A percentile compares a stretch with the other conserved stretches of the same genome.
phyloP scores from a whole-genome alignment of 2,329 filamentous ascomycete genomes.

The Neocucurbitaria cava region DNA sequence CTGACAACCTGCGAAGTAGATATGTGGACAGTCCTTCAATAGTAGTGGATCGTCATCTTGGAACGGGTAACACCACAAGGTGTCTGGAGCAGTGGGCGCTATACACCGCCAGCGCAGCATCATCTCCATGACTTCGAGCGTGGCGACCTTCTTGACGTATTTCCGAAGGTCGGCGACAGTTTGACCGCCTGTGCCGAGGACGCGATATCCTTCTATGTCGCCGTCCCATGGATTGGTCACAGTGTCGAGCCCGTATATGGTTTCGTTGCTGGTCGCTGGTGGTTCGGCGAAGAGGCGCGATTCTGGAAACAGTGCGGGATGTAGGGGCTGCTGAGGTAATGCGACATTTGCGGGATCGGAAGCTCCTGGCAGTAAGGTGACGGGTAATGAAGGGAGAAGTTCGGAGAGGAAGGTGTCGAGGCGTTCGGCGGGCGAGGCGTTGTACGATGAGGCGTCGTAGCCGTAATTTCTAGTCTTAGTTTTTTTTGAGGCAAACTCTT shows the following conservation, averaged over 20 bases:
- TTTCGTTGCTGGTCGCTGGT: conserved; percentile 48
- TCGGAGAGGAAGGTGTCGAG: conserved; percentile 83
- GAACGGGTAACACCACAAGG: conserved; percentile 95
- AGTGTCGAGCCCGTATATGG: conserved; percentile 78
- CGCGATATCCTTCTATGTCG: conserved; percentile 86
- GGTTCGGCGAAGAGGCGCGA: conserved; percentile 71
- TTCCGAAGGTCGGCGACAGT: conserved; percentile 93
- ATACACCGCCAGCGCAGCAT: conserved; percentile 91
- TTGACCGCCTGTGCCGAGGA: conserved; percentile 88
- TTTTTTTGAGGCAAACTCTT: conserved; percentile 53
- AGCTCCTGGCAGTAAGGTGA: conserved; percentile 86
- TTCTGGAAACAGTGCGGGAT: conserved; percentile 86
- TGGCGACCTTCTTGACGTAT: conserved; percentile 80
- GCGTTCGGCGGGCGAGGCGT: conserved; percentile 80
- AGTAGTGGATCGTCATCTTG: conserved; percentile 93
- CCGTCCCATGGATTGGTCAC: conserved; percentile 95
- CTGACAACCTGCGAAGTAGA: conserved; percentile 90
- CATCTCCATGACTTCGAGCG: conserved; percentile 89
- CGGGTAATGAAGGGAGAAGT: conserved; percentile 82
- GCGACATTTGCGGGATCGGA: conserved; percentile 88
- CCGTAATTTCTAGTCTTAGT: conserved; percentile 83
- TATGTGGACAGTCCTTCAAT: conserved; percentile 81
- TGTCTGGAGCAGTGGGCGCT: conserved; percentile 95
- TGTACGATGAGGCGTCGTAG: conserved; percentile 89
- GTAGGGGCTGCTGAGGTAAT: conserved; percentile 91